A percentile compares a stretch with the other conserved stretches of the same genome.
These are phyloP conservation scores for Amanita exitialis DNA, from an alignment of 768 basidiomycete species.

Conservation along the genomic window DNA sequence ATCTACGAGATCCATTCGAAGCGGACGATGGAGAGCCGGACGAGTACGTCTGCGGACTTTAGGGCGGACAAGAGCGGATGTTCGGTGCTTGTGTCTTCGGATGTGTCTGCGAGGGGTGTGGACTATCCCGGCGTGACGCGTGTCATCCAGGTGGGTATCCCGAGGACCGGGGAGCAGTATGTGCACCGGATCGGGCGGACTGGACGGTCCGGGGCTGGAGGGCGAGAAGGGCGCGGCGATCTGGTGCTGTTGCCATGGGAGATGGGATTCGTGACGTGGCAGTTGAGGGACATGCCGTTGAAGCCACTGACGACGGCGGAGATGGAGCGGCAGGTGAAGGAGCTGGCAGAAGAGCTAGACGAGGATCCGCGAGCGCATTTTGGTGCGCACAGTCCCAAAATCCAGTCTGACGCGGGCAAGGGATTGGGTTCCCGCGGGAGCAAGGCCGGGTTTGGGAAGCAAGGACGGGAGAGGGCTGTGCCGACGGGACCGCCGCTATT, in stretches of 20 bases:
- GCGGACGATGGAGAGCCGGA: constrained; percentile 48
- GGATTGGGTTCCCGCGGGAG: neutral
- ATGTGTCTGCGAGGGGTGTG: constrained; percentile 82
- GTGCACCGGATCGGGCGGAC: constrained; percentile 83
- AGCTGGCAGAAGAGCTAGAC: constrained; percentile 41
- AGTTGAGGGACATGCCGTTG: constrained; percentile 61
- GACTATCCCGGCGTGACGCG: constrained; percentile 86
- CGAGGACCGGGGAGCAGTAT: constrained; percentile 60
- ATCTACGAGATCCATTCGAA: constrained; percentile 83
- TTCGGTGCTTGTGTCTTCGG: constrained; percentile 71
- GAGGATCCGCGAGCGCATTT: constrained; percentile 27
- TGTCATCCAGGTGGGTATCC: constrained; percentile 86
- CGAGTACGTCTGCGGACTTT: constrained; percentile 49
- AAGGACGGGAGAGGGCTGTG: neutral
- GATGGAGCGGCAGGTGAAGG: constrained; percentile 32
- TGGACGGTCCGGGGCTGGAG: constrained; percentile 47
- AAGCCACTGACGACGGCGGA: constrained; percentile 43
- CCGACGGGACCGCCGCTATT: constrained; percentile 9
- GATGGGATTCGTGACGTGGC: constrained; percentile 48
- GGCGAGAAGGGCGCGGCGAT: constrained; percentile 58
- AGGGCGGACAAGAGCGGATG: constrained; percentile 40
- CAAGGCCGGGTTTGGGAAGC: neutral
- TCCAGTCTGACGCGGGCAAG: neutral
- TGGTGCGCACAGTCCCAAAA: neutral
- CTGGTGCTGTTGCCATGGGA: constrained; percentile 78